Conservation (phyloP, 2,329 filamentous ascomycete species). For the Ophiostoma sp. region DNA sequence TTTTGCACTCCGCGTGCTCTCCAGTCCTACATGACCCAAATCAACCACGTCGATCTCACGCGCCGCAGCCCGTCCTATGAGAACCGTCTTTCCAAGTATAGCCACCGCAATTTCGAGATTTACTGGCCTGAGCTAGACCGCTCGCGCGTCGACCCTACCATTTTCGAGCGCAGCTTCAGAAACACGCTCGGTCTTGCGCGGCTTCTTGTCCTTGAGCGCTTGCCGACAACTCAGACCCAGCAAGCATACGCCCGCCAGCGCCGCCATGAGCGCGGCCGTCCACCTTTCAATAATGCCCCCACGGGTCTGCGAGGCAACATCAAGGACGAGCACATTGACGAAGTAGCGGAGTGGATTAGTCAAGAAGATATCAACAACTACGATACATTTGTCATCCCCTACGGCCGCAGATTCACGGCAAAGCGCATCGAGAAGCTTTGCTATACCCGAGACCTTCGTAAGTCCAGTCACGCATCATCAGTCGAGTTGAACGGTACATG, state of each 20-base stretch:
- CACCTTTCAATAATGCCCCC: slow-evolving; percentile 34
- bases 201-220: slow-evolving; percentile 65
- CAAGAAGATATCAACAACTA: slow-evolving; percentile 74
- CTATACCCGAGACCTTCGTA: slow-evolving; percentile 68
- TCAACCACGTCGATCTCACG: slow-evolving; percentile 73
- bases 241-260: not conserved
- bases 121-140: slow-evolving; percentile 73
- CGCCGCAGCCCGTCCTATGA: slow-evolving; percentile 82
- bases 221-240: not conserved
- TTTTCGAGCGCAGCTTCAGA: slow-evolving; percentile 75
- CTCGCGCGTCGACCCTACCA: slow-evolving; percentile 73
- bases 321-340: slow-evolving; percentile 71
- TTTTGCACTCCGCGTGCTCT: slow-evolving; percentile 73
- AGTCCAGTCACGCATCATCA: slow-evolving; percentile 24
- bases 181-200: slow-evolving; percentile 72
- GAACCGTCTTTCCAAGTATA: slow-evolving; percentile 80
- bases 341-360: slow-evolving; percentile 77
- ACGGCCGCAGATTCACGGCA: slow-evolving; percentile 56
- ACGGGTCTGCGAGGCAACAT: slow-evolving; percentile 54
- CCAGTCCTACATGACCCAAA: slow-evolving; percentile 73
- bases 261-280: not conserved
- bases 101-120: slow-evolving; percentile 76
- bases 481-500: not conserved
- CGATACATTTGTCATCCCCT: slow-evolving; percentile 69
- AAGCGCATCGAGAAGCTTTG: slow-evolving; percentile 75